Base-by-base conservation (phyloP, 768 basidiomycete genomes). In the Psilocybe subaeruginosa region DNA sequence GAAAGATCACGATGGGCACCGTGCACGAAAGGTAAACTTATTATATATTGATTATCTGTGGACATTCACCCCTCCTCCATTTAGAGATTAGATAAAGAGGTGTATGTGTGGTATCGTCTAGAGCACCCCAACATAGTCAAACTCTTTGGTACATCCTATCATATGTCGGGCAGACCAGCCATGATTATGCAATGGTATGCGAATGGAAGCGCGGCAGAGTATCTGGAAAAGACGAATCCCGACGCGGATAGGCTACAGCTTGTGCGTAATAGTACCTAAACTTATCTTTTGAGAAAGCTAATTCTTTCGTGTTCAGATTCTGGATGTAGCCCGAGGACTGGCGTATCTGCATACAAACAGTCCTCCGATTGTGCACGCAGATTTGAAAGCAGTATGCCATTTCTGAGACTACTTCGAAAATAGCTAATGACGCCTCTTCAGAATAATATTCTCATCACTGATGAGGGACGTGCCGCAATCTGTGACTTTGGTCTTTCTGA, bases 171-270 rank as follows among this genome's bases (percentile, higher is more conserved):
- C 23, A 64, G 74, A 8, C 76, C 76, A 1, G 70, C 76, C 8
- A 76, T 78, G 69, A 74, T 84, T 37, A 71, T 82, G 61, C 77
- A 78, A 57, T 84, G 82, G 82, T 82, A 80, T 64, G 66, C 73
- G 41, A 81, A 83, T 46, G 81, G 82, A 5, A 82, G 77, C 59
- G 77, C 82, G 37, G 72, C 72, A 16, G 75, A 79, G 17, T 84
- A 83, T 59, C 70, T 82, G 52, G 70, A 70, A 58, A 70, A 68
- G 8, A 66, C 64, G 47, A 74, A 77, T 50, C 72, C 74, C 4
- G 50, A 50, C 7, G 74, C 66, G 0, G 74, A 83, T 54, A 69
- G 79, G 52, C 52, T 80, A 33, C 61, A 68, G 27, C 69, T 83
- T 59, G 80, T 83, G 41, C 62, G 75, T 66, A 29, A 6, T 52